Base-by-base conservation (phyloP, 805 yeast genomes). In the Spathaspora arborariae region DNA sequence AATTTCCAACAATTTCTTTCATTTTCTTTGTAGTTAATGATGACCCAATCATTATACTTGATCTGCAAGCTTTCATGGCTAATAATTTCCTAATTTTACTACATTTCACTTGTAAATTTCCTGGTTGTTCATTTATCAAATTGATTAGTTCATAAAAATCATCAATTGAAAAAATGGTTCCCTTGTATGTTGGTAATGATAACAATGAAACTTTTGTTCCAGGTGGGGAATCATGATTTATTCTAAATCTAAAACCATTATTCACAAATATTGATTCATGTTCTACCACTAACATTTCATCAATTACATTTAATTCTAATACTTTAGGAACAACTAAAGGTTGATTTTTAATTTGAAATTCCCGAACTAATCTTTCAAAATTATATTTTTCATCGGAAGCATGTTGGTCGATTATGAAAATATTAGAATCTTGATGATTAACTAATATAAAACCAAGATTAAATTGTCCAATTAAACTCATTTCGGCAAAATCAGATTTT, bases 371-470 rank as follows among this genome's bases (percentile, higher is more conserved):
- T 42, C 70, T 72, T 62, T 94, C 99, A 68, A 88, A 94, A 63
- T 94, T 94, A 69, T 58, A 89, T 55, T 91, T 94, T 58, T 94
- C 99, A 67, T 94, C 99, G 53, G 96, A 87, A 1, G 99, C 99
- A 68, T 94, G 99, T 64, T 94, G 99, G 62, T 94, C 99, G 41
- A 94, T 76, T 27, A 94, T 91, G 56, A 94, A 91, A 26, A 92
- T 56, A 58, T 89, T 60, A 3, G 49, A 48, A 40, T 63, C 64
- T 20, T 65, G 63, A 43, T 82, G 72, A 2, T 79, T 76, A 0
- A 88, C 94, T 16, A 91, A 60, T n/a, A 94, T 88, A 56, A 94
- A 94, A 0, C 98, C 99, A n/a, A 86, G 66, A 62, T 94, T 94
- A 68, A 94, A 94, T 65, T 94, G 99, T 0, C 99, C 99, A 5